Evolutionary conservation across 805 yeast genomes (phyloP), one percentile per base, ranked within the genome.

Genomic region (Schwanniomyces occidentalis): DNA sequence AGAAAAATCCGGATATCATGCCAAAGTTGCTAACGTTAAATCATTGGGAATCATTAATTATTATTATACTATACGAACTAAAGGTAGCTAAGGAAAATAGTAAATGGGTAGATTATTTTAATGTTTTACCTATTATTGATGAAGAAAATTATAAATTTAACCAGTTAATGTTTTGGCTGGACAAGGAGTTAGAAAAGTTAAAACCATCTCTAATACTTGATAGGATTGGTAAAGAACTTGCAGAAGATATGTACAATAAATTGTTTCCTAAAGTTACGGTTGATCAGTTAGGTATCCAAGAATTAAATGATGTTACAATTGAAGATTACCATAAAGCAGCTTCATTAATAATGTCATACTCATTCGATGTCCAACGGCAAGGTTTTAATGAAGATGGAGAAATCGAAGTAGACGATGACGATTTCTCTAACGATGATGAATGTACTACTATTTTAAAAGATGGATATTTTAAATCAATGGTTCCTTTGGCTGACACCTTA

Each of bases 401-500:
- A 6, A 58, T 48, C 1, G 56, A 49, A 6, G 58, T 50, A 2
- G 49, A 46, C 5, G 51, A 44, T 14, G 56, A 44, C 9, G 51
- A 45, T 4, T 42, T 42, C 1, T 44, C 41, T 6, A 51, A 52
- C 2, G 49, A 44, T 6, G 51, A 43, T n/a, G 52, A 44, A 3
- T 43, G 43, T 9, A 34, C 34, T 2, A 18, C n/a, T n/a, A 21
- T 25, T 16, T 23, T 20, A 24, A 32, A 41, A 8, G 70, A 63
- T 32, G 50, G 69, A 3, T 76, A 67, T 40, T 63, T 73, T 44
- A 90, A 90, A 54, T 82, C 95, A 0, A 83, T 93, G 95, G 88
- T 90, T 3, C 96, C 98, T 0, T 64, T 89, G 29, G 98, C 98
- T 0, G 99, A 91, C 54, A 80, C 87, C 15, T 63, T 93, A 40